Evolutionary conservation across 352 stramenopile species (phyloP).

Genomic region (Phytopythium mirpurense): DNA sequence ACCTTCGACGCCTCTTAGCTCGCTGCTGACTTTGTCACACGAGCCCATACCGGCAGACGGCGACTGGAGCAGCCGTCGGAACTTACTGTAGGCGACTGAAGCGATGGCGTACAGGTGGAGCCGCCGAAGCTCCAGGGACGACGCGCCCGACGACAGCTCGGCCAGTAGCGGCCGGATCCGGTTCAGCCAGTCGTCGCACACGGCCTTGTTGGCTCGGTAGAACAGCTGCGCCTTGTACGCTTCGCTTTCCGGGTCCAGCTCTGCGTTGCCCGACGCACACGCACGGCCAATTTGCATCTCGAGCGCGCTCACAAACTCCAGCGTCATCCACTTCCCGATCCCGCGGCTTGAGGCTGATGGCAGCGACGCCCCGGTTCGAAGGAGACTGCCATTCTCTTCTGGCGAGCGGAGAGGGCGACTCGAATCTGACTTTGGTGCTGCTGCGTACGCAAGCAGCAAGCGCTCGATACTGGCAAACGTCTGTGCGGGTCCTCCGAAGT

Average conservation of each 20-base stretch:
- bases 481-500: conserved; percentile 67
- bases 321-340: conserved; percentile 30
- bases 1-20: conserved; percentile 25
- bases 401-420: neutral
- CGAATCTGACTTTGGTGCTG: neutral
- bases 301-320: conserved; percentile 54
- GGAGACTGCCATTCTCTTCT: neutral
- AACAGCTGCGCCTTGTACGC: conserved; percentile 39
- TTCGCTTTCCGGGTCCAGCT: conserved; percentile 36
- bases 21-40: conserved; percentile 13
- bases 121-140: conserved; percentile 24
- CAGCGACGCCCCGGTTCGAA: neutral
- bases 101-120: conserved; percentile 47
- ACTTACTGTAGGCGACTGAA: conserved; percentile 24
- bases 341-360: neutral
- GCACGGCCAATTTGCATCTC: conserved; percentile 40
- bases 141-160: conserved; percentile 27
- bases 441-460: conserved; percentile 40
- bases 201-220: conserved; percentile 56
- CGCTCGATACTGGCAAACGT: conserved; percentile 76
- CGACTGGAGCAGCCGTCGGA: conserved; percentile 22
- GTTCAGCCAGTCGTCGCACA: conserved; percentile 70
- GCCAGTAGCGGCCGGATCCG: conserved; percentile 51
- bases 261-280: conserved; percentile 11
- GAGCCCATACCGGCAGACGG: conserved; percentile 10